Evolutionary conservation across 352 stramenopile genomes (phyloP).

Genomic region (Aphanomyces stellatus): DNA sequence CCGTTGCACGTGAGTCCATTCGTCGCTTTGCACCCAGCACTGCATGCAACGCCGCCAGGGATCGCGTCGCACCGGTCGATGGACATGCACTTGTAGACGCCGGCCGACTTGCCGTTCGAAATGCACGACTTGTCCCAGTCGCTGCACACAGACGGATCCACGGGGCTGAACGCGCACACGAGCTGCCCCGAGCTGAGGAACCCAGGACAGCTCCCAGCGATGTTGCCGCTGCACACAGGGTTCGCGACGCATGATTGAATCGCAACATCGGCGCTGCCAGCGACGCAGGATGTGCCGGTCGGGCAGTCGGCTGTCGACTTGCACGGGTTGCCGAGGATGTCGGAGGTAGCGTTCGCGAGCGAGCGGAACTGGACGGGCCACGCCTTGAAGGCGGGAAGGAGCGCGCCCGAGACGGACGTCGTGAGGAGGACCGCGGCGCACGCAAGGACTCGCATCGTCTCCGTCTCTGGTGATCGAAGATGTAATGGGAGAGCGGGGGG

Average conservation of each 20-base stretch:
- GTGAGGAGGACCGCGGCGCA: background rate
- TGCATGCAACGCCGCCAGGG: background rate
- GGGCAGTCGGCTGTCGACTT: conserved; percentile 47
- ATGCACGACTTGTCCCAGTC: conserved; percentile 24
- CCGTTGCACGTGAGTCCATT: conserved; percentile 45
- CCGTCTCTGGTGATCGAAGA: background rate
- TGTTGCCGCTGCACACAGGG: conserved; percentile 38
- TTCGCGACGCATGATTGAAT: conserved; percentile 67
- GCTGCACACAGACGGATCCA: conserved; percentile 20
- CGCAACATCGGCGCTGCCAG: conserved; percentile 42
- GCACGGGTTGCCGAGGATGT: conserved; percentile 43
- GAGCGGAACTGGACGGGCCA: background rate
- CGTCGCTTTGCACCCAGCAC: conserved; percentile 6
- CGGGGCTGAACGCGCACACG: conserved; percentile 46
- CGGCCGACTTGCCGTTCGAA: conserved; percentile 25
- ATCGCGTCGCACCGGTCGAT: conserved; percentile 56
- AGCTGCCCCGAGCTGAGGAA: conserved; percentile 51
- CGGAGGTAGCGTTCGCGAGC: background rate
- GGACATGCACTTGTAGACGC: conserved; percentile 77
- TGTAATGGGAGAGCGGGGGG: background rate
- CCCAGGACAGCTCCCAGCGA: conserved; percentile 45
- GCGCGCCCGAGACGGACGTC: background rate
- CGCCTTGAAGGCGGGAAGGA: background rate
- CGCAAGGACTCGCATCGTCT: background rate
- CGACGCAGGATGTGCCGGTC: conserved; percentile 59